Percentiles rank a stretch among this genome's conserved stretches.
Evolutionary conservation across 495 filamentous ascomycete species (phyloP).

Genomic region (Annulohypoxylon bovei): DNA sequence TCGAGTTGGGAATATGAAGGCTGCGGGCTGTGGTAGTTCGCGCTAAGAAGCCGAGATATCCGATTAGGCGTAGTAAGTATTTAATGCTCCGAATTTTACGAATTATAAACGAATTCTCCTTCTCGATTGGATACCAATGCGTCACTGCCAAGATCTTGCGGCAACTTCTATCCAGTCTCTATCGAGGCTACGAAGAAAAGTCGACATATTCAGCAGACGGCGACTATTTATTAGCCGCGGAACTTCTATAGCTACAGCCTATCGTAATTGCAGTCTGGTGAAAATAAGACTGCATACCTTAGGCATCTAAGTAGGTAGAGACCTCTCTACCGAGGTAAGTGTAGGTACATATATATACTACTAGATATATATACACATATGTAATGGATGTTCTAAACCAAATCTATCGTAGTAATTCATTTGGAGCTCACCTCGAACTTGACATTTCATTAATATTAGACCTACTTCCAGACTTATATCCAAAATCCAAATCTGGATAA

Average conservation of each 20-base stretch:
- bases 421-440: too few relatives aligned
- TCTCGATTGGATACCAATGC: slow-evolving; percentile 8
- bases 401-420: too few relatives aligned
- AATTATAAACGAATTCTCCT: background rate
- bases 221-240: slow-evolving; percentile 8
- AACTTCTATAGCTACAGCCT: background rate
- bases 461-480: background rate
- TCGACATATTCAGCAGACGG: background rate
- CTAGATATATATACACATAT: too few relatives aligned
- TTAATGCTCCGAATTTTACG: background rate
- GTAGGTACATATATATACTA: too few relatives aligned
- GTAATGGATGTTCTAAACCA: too few relatives aligned
- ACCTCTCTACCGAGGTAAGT: too few relatives aligned
- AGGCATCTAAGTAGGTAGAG: too few relatives aligned
- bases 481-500: background rate
- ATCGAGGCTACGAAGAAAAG: slow-evolving; percentile 8
- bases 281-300: background rate
- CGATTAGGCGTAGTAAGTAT: slow-evolving; percentile 8
- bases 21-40: background rate
- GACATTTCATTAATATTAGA: too few relatives aligned
- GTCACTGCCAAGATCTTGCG: slow-evolving; percentile 9
- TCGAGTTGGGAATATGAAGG: background rate
- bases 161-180: background rate
- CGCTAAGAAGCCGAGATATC: slow-evolving; percentile 38
- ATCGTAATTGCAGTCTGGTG: background rate